A percentile compares a stretch with the other conserved stretches of the same genome.
phyloP scores from a whole-genome alignment of 75 land plant genomes.

The Pinus albicaulis region DNA sequence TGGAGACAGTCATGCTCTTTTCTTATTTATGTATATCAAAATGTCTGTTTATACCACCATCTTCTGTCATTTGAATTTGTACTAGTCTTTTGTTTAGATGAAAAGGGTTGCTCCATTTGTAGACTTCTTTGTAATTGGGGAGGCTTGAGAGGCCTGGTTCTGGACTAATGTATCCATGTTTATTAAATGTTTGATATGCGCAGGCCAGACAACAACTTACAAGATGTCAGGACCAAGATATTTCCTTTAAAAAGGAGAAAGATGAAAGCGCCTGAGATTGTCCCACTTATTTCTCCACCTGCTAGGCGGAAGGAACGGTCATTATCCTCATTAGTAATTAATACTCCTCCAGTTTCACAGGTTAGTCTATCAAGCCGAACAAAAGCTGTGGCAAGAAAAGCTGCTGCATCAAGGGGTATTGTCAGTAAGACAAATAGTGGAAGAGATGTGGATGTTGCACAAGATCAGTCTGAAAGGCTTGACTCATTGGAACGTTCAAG shows the following conservation, averaged over 20 bases:
- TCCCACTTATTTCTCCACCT: conserved; percentile 29
- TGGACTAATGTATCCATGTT: neutral
- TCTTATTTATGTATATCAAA: no score
- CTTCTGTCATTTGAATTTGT: no score
- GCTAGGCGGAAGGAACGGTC: conserved; percentile 81
- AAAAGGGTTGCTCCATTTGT: neutral
- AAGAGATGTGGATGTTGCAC: conserved; percentile 31
- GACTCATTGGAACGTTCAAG: conserved; percentile 34
- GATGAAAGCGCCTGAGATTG: conserved; percentile 49
- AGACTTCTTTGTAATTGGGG: neutral
- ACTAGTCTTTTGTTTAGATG: no score
- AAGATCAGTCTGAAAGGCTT: conserved; percentile 28
- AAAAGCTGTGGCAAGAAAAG: conserved; percentile 43
- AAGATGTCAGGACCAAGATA: conserved; percentile 85
- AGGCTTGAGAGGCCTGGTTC: neutral
- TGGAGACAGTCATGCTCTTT: no score
- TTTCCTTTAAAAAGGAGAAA: conserved; percentile 67
- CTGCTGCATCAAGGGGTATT: conserved; percentile 34
- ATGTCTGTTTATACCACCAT: no score
- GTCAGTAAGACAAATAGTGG: conserved; percentile 29
- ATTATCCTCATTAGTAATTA: conserved; percentile 81
- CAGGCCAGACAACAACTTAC: conserved; percentile 86
- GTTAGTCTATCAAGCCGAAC: conserved; percentile 61
- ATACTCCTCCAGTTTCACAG: conserved; percentile 53
- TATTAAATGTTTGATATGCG: neutral